Percentiles rank a stretch among this genome's conserved stretches.
These are phyloP conservation scores for Acanthamoeba culbertsoni DNA, from an alignment of 208 protist genomes.

Conservation along the genomic window DNA sequence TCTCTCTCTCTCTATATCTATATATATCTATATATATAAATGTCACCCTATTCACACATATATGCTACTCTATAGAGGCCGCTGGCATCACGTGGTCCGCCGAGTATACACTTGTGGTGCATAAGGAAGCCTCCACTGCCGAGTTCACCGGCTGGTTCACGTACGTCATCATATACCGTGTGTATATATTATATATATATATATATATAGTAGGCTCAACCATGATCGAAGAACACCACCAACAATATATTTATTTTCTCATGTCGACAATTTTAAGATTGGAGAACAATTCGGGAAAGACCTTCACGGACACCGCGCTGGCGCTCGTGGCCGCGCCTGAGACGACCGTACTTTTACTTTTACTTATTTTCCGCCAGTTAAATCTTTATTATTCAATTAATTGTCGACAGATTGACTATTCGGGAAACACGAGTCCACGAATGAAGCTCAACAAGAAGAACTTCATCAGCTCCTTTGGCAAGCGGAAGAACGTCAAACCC, in stretches of 20 bases:
- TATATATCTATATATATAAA: background rate
- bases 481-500: background rate
- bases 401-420: background rate
- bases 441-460: background rate
- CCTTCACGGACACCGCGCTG: background rate
- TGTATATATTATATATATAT: too few species aligned
- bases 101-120: background rate
- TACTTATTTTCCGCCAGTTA: background rate
- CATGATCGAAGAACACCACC: too few species aligned
- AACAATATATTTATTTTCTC: background rate
- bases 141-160: slow-evolving; percentile 8
- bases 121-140: background rate
- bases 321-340: background rate
- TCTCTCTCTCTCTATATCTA: background rate
- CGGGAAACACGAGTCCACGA: background rate
- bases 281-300: background rate
- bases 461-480: background rate
- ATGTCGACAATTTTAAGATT: background rate
- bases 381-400: background rate
- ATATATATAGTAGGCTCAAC: too few species aligned
- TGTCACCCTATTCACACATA: too few species aligned
- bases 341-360: background rate
- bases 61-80: background rate
- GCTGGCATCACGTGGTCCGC: slow-evolving; percentile 8
- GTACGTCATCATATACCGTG: too few species aligned